Evolutionary conservation across 345 rosid genomes (phyloP).

Genomic region (Garcia nutans): DNA sequence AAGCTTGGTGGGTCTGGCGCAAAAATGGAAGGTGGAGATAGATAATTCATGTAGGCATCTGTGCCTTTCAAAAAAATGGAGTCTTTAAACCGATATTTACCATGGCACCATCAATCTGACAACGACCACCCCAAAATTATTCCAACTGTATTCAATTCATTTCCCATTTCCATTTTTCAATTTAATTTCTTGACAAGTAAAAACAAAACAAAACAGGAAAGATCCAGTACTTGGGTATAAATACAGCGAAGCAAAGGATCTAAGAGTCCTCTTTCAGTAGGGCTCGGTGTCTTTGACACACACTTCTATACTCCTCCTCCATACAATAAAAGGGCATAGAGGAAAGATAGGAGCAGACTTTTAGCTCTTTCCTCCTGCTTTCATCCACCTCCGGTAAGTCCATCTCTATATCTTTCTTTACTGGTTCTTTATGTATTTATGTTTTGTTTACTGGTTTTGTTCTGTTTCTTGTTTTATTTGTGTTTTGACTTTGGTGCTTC

Average conservation of each 20-base stretch:
- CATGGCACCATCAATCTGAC: slow-evolving; percentile 5
- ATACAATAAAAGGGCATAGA: not conserved
- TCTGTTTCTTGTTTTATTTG: slow-evolving; percentile 22
- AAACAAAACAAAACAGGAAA: slow-evolving; percentile 4
- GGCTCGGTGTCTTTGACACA: slow-evolving; percentile 28
- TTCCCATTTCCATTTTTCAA: not conserved
- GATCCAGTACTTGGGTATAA: slow-evolving; percentile 13
- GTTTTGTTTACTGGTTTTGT: slow-evolving; percentile 19
- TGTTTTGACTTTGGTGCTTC: not conserved
- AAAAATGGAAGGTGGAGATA: not conserved
- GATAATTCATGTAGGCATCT: not conserved
- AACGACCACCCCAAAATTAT: not conserved
- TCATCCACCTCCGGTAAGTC: slow-evolving; percentile 22
- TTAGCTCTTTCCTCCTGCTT: not conserved
- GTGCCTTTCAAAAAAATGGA: not conserved
- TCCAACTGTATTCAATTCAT: not conserved
- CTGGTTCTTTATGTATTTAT: not conserved
- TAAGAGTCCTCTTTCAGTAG: slow-evolving; percentile 33
- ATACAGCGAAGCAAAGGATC: slow-evolving; percentile 26
- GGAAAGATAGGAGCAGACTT: not conserved
- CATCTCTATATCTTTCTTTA: not conserved
- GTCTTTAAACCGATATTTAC: not conserved
- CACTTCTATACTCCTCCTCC: slow-evolving; percentile 1
- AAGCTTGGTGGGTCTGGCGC: not conserved
- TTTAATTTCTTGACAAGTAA: not conserved